A percentile compares a stretch with the other conserved stretches of the same genome.
Evolutionary conservation across 257 asterid genomes (phyloP).

Genomic region (Misopates orontium): DNA sequence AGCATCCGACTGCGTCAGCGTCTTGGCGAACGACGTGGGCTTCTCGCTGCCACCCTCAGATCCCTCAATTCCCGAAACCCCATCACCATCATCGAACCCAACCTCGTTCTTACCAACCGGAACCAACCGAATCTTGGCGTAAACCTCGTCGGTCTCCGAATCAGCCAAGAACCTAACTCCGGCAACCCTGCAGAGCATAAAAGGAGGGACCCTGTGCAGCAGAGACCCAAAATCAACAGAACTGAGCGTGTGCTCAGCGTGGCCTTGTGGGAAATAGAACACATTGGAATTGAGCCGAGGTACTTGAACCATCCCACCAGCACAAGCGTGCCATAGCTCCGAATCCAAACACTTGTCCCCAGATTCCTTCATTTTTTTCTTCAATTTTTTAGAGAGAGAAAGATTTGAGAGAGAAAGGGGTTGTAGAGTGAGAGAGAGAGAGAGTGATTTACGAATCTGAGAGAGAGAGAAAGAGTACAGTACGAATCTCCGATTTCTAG

Average conservation of each 20-base stretch:
- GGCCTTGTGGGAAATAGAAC: conserved; percentile 69
- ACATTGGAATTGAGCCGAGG: conserved; percentile 54
- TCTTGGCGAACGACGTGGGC: conserved; percentile 55
- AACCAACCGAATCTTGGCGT: conserved; percentile 40
- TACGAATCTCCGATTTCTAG: too few relatives aligned
- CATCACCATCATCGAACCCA: conserved; percentile 30
- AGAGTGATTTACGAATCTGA: too few relatives aligned
- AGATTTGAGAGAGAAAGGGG: too few relatives aligned
- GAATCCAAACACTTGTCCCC: conserved; percentile 48
- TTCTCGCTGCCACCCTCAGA: conserved; percentile 33
- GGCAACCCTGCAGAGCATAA: conserved; percentile 58
- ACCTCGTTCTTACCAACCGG: conserved; percentile 37
- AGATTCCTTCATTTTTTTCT: too few relatives aligned
- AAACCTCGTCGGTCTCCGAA: conserved; percentile 54
- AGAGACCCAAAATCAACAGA: conserved; percentile 51
- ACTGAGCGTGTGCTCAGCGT: conserved; percentile 57
- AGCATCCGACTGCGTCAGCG: conserved; percentile 64
- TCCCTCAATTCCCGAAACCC: conserved; percentile 30
- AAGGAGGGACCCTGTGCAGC: conserved; percentile 43
- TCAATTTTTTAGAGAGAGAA: too few relatives aligned
- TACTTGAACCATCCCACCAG: conserved; percentile 68
- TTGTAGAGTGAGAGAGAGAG: too few relatives aligned
- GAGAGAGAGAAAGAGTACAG: too few relatives aligned
- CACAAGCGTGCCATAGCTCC: conserved; percentile 79
- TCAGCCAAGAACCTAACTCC: conserved; percentile 57